Evolutionary conservation across 1,139 yeast species (phyloP).

Genomic region (Pichia sp.): DNA sequence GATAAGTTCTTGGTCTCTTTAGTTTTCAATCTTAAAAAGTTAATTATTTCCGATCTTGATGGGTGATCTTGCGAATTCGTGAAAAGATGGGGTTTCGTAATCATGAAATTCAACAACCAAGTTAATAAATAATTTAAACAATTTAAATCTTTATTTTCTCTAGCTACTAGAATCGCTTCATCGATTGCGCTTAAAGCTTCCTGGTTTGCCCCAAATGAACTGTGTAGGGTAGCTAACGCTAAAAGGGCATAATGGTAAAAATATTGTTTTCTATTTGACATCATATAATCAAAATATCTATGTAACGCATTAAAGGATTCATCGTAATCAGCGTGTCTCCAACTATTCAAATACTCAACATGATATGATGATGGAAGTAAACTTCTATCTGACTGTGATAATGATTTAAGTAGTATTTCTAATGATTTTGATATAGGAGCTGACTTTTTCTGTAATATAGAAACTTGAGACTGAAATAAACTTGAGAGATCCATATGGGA

Average conservation of each 20-base stretch:
- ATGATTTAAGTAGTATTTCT: constrained; percentile 37
- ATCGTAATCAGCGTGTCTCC: constrained; percentile 61
- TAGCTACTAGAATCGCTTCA: constrained; percentile 82
- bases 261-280: constrained; percentile 57
- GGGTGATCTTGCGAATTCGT: constrained; percentile 34
- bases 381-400: constrained; percentile 48
- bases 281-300: constrained; percentile 81
- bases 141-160: constrained; percentile 72
- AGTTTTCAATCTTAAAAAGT: constrained; percentile 54
- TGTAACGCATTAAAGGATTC: constrained; percentile 69
- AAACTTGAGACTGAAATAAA: constrained; percentile 51
- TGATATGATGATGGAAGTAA: constrained; percentile 61
- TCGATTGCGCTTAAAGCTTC: constrained; percentile 78
- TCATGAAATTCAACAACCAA: constrained; percentile 71
- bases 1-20: constrained; percentile 43
- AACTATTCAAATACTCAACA: constrained; percentile 55
- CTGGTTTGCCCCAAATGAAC: constrained; percentile 64
- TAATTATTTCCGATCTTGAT: constrained; percentile 54
- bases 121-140: constrained; percentile 73
- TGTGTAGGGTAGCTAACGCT: constrained; percentile 71
- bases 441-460: constrained; percentile 49
- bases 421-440: constrained; percentile 45
- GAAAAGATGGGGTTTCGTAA: constrained; percentile 55
- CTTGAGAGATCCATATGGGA: constrained; percentile 49
- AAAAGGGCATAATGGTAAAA: constrained; percentile 79